phyloP scores from a whole-genome alignment of 129 eudicot species.

The Saussurea involucrata region DNA sequence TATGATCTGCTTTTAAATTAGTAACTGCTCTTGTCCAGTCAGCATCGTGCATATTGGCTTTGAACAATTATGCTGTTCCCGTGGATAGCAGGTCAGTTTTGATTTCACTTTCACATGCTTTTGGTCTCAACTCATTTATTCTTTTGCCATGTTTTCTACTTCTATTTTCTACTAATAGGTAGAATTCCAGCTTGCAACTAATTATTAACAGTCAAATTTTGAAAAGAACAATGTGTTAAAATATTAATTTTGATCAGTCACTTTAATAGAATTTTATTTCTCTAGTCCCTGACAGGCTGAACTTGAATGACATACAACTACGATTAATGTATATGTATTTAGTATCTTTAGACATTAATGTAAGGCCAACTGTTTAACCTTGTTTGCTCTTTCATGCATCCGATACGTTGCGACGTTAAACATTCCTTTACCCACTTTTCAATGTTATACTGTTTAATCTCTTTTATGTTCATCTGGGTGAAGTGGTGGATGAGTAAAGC shows the following conservation, averaged over 20 bases:
- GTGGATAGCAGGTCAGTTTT: constrained; percentile 68
- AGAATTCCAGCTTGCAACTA: background rate
- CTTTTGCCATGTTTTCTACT: background rate
- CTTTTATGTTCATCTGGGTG: too few relatives aligned
- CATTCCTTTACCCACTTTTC: background rate
- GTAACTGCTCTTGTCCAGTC: constrained; percentile 53
- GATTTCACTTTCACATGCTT: background rate
- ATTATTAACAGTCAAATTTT: background rate
- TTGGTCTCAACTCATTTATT: background rate
- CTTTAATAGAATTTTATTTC: background rate
- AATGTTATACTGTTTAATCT: background rate
- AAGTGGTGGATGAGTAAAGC: background rate
- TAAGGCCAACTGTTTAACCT: background rate
- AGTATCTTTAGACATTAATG: background rate
- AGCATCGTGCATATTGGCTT: constrained; percentile 72
- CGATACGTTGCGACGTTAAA: background rate
- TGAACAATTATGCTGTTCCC: constrained; percentile 79
- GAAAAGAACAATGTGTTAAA: background rate
- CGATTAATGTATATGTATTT: background rate
- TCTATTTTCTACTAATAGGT: background rate
- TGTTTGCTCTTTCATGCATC: too few relatives aligned
- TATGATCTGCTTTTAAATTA: constrained; percentile 20
- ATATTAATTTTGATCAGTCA: background rate
- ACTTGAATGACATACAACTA: background rate
- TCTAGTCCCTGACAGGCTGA: background rate